These are phyloP conservation scores for Chlamydomonas asymmetrica DNA, from an alignment of 139 green algal genomes.

Conservation along the genomic window DNA sequence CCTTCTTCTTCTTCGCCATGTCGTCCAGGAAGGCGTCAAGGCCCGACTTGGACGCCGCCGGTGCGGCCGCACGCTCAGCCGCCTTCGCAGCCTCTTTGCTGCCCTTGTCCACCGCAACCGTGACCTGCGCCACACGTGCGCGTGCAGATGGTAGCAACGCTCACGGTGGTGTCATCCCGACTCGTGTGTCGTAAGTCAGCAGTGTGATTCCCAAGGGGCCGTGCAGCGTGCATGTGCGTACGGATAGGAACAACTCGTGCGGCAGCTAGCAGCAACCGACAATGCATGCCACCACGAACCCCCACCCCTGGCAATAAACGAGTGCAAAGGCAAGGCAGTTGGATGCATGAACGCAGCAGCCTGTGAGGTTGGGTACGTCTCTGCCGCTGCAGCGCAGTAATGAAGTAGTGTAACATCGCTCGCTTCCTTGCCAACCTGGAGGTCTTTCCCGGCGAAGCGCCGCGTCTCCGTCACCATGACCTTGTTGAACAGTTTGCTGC, in stretches of 20 bases:
- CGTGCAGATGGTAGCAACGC: not conserved
- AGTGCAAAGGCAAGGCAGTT: too few species aligned
- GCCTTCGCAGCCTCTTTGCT: constrained; percentile 60
- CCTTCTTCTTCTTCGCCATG: constrained; percentile 68
- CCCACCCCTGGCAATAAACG: not conserved
- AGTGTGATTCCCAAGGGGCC: too few species aligned
- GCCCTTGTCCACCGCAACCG: constrained; percentile 54
- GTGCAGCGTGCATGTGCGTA: too few species aligned
- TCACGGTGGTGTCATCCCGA: not conserved
- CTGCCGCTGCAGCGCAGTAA: too few species aligned
- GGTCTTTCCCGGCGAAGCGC: constrained; percentile 81
- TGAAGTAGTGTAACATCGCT: too few species aligned
- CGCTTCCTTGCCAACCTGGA: constrained; percentile 56
- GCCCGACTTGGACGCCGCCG: constrained; percentile 41
- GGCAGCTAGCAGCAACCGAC: not conserved
- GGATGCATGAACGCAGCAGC: too few species aligned
- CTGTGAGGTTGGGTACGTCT: too few species aligned
- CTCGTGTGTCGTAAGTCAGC: too few species aligned
- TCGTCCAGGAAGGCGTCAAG: constrained; percentile 63
- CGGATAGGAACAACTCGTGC: not conserved
- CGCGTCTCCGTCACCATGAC: constrained; percentile 54
- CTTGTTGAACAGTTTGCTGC: constrained; percentile 29
- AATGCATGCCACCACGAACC: not conserved
- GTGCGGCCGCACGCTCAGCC: constrained; percentile 27
- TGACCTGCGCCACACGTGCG: constrained; percentile 39